Conservation (phyloP, 2,329 filamentous ascomycete genomes). For the Trichoderma polysporum region DNA sequence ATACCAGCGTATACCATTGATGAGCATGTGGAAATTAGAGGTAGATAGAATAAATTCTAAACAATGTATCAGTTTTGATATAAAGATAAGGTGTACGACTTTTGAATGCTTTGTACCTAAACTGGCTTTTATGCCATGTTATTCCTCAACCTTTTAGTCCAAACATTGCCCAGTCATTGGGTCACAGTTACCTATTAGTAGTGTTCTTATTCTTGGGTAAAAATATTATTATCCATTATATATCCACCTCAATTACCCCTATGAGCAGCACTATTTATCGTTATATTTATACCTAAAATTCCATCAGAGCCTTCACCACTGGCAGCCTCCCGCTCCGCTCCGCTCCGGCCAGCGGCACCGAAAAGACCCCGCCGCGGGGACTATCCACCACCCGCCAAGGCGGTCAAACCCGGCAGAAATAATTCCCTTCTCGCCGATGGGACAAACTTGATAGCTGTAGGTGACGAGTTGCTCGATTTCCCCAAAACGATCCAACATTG, state of each 20-base stretch:
- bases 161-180: too few species aligned
- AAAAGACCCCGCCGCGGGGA: slow-evolving; percentile 27
- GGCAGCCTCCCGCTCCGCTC: background rate
- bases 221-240: too few species aligned
- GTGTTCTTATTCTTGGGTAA: too few species aligned
- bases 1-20: background rate
- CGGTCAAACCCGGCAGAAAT: slow-evolving; percentile 44
- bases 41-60: background rate
- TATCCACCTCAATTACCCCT: too few species aligned
- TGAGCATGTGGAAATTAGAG: background rate
- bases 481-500: background rate
- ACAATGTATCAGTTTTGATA: background rate
- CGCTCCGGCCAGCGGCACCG: slow-evolving; percentile 3
- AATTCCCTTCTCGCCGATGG: slow-evolving; percentile 23
- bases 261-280: too few species aligned
- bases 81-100: too few species aligned
- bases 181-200: too few species aligned
- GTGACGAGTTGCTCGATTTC: background rate
- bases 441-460: background rate
- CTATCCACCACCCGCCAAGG: slow-evolving; percentile 27
- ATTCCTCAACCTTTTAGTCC: too few species aligned
- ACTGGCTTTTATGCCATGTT: too few species aligned
- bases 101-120: too few species aligned
- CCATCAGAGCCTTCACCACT: background rate
- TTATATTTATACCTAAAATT: background rate